phyloP scores from a whole-genome alignment of 768 basidiomycete genomes.

The Calocera cornea region DNA sequence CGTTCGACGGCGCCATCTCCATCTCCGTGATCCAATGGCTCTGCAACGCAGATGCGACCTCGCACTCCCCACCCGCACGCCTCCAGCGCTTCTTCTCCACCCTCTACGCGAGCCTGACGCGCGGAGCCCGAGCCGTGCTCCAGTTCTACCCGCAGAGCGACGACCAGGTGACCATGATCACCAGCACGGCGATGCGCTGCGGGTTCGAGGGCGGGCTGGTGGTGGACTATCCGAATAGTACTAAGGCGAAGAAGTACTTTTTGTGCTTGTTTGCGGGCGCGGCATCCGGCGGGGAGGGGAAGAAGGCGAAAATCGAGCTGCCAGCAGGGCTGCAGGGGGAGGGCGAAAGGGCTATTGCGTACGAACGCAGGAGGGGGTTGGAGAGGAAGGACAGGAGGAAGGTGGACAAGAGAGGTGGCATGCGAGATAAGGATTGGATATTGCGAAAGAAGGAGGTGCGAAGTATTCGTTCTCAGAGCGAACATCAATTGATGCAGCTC shows the following conservation, averaged over 20 bases:
- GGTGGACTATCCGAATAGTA: conserved; percentile 94
- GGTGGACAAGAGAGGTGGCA: conserved; percentile 56
- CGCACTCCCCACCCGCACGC: conserved; percentile 76
- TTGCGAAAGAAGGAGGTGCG: conserved; percentile 89
- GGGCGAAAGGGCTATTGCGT: conserved; percentile 44
- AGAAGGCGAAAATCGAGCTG: conserved; percentile 33
- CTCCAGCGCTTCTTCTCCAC: conserved; percentile 85
- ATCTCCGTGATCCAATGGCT: conserved; percentile 99
- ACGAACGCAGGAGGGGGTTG: conserved; percentile 66
- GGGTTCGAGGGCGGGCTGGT: conserved; percentile 95
- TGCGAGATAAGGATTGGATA: conserved; percentile 72
- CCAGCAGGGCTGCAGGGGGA: conserved; percentile 66
- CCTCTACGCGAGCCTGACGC: conserved; percentile 69
- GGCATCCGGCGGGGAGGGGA: conserved; percentile 38
- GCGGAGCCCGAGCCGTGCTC: conserved; percentile 72
- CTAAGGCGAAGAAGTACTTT: conserved; percentile 90
- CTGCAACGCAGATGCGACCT: conserved; percentile 87
- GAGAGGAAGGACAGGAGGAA: conserved; percentile 42
- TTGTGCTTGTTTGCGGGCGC: conserved; percentile 83
- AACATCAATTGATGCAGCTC: neutral
- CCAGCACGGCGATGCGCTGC: conserved; percentile 79
- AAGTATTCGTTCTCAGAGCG: conserved; percentile 8
- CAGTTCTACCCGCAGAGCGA: conserved; percentile 97
- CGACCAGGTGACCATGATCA: conserved; percentile 92
- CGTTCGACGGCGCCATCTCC: conserved; percentile 96